Evolutionary conservation across 305 asterid species (phyloP), one percentile per base, ranked within the genome.

Genomic region (Fraxinus platypoda): DNA sequence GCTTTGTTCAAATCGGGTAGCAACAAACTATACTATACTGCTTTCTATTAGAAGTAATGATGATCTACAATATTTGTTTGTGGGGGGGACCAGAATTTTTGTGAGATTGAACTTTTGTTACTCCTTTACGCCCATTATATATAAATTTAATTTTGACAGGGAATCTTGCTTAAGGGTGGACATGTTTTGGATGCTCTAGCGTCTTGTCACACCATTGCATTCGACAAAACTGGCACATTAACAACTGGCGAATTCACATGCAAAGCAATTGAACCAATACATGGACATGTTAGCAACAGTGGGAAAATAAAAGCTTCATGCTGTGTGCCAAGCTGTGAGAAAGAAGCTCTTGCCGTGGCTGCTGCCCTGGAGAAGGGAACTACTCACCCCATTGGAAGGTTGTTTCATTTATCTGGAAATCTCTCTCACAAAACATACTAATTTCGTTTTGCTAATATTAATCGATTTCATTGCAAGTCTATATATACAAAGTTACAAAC

Each of bases 361-460:
- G 98, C 98, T 81, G 98, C 98, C 49, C 93, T 97, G 94, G 99
- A 97, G 91, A 97, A 91, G 91, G 99, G 99, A 81, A 97, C 99
- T 46, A 97, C 99, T 81, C 98, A 97, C 87, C 99, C 98, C 54
- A 97, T 97, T 88, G 99, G 99, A 92, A 94, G 99, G 99, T 97
- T 80, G 59, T 81, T 77, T 41, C 41, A 38, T 52, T 71, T 82
- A 35, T 79, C 33, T 73, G 21, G 38, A 74, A 81, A 38, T 59
- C 70, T 81, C 1, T 49, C 38, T 11, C 68, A 6, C 64, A 19
- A 11, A 70, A 38, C 46, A 38, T 82, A 74, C 75, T 34, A 52
- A 35, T 70, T 75, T 23, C 57, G 31, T 68, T 34, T 80, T 54
- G 78, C 77, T 57, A 46, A 21, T 49, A 46, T 19, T 80, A 54